Evolutionary conservation across 768 basidiomycete genomes (phyloP), one percentile per base, ranked within the genome.

Genomic region (Amanita phalloides): DNA sequence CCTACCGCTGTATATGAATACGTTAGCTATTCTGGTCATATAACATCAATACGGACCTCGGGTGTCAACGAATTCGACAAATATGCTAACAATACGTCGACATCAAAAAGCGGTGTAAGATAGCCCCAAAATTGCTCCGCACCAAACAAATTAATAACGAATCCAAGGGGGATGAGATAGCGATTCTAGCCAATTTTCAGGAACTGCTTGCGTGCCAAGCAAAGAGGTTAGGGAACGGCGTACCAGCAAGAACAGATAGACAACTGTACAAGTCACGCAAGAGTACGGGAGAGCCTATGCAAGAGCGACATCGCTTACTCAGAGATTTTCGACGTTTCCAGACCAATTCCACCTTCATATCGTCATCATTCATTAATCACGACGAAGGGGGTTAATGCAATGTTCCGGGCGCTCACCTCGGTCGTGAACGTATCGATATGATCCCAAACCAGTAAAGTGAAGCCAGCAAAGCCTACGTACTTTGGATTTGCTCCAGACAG

Each of bases 121-220:
- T 13, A 30, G 28, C 30, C 8, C n/a, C 10, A 36, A 26, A 9
- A 13, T 33, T 1, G 2, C 11, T 33, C 8, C 57, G 49, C 58
- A 71, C 73, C 77, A 51, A 66, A 73, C 10, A 82, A 58, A 53
- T 82, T 81, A 42, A 82, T 60, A 14, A 82, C 73, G 58, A 84
- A 84, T 0, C 77, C 78, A 2, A 83, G 63, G 0, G 81, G 81
- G 0, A 77, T 81, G 17, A 83, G 63, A 57, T 84, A 84, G 23
- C 82, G 76, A 57, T 83, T 84, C 81, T 84, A 32, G 10, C 17
- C 20, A 11, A 26, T 20, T 21, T 39, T 6, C 8, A 8, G 26
- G 48, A n/a, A 54, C 43, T 4, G 39, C n/a, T 13, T 6, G 35
- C 25, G 9, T 23, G 10, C 23, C 8, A 26, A 21, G 20, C 23